These are phyloP conservation scores for Gigaspora rosea DNA, from an alignment of 192 early-diverging fungal genomes.

Conservation along the genomic window DNA sequence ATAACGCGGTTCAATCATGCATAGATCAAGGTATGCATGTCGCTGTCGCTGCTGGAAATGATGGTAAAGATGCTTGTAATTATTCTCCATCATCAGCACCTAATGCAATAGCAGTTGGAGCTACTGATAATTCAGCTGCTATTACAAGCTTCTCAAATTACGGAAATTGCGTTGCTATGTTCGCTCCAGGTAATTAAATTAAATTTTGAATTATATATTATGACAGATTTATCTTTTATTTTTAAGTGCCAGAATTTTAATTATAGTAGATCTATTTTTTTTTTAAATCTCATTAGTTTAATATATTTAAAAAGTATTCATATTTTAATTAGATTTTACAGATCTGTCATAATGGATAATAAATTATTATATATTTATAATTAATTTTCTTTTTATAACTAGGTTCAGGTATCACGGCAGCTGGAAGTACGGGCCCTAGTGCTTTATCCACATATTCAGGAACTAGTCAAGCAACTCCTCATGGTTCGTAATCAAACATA, in stretches of 20 bases:
- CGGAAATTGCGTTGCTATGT: conserved; percentile 84
- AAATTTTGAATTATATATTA: too few relatives aligned
- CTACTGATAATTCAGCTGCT: conserved; percentile 60
- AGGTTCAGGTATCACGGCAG: too few relatives aligned
- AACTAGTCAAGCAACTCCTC: too few relatives aligned
- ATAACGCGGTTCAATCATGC: conserved; percentile 55
- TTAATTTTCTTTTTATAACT: too few relatives aligned
- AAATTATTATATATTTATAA: too few relatives aligned
- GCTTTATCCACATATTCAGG: too few relatives aligned
- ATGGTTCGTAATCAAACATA: too few relatives aligned
- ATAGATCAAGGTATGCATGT: conserved; percentile 62
- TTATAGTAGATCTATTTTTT: too few relatives aligned
- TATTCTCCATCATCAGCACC: conserved; percentile 73
- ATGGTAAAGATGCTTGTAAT: conserved; percentile 78
- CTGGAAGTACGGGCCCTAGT: too few relatives aligned
- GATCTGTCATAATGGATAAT: too few relatives aligned
- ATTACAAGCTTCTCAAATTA: conserved; percentile 82
- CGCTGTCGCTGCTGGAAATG: conserved; percentile 87
- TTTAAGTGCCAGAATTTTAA: too few relatives aligned
- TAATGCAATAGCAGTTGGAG: conserved; percentile 82
- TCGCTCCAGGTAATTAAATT: conserved; percentile 64
- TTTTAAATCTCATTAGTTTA: neutral
- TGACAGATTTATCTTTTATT: too few relatives aligned
- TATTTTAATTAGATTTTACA: neutral
- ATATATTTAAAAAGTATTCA: neutral